phyloP scores from a whole-genome alignment of 1,284 basidiomycete genomes.

The Mycosarcoma mackinlayi region DNA sequence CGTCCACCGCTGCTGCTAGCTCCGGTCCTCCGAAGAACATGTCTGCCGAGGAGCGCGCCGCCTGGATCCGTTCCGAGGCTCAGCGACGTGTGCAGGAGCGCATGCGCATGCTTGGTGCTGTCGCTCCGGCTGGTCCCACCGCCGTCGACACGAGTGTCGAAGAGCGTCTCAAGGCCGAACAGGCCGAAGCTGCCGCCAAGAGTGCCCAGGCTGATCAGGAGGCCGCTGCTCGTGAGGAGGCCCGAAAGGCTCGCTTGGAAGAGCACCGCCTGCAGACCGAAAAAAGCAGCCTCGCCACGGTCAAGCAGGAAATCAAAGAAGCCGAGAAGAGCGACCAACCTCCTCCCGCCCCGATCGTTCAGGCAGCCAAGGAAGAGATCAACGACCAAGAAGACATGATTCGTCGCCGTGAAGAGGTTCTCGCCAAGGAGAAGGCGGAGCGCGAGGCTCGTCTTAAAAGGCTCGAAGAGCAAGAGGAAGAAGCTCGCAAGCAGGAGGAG shows the following conservation, averaged over 20 bases:
- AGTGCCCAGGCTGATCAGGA: conserved; percentile 65
- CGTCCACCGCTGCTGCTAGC: conserved; percentile 71
- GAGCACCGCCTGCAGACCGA: conserved; percentile 58
- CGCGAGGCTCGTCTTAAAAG: conserved; percentile 55
- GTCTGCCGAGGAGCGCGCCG: conserved; percentile 84
- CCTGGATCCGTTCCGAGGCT: conserved; percentile 83
- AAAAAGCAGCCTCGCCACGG: conserved; percentile 45
- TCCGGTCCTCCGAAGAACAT: conserved; percentile 78
- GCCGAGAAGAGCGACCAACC: conserved; percentile 44
- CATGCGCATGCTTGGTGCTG: conserved; percentile 84
- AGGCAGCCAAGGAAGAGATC: conserved; percentile 60
- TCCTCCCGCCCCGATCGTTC: conserved; percentile 50
- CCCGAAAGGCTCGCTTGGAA: conserved; percentile 61
- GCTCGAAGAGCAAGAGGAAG: conserved; percentile 63
- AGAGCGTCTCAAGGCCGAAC: conserved; percentile 61
- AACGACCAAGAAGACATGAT: conserved; percentile 60
- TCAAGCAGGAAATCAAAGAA: conserved; percentile 56
- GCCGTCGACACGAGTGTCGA: conserved; percentile 61
- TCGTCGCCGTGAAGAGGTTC: conserved; percentile 59
- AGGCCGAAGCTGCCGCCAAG: conserved; percentile 62
- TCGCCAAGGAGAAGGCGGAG: conserved; percentile 62
- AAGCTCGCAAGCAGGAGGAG: conserved; percentile 57
- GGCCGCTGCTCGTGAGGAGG: conserved; percentile 64
- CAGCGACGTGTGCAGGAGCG: conserved; percentile 86
- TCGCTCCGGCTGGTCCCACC: conserved; percentile 68